Conservation (phyloP, 495 filamentous ascomycete genomes). For the Daldinia grandis region DNA sequence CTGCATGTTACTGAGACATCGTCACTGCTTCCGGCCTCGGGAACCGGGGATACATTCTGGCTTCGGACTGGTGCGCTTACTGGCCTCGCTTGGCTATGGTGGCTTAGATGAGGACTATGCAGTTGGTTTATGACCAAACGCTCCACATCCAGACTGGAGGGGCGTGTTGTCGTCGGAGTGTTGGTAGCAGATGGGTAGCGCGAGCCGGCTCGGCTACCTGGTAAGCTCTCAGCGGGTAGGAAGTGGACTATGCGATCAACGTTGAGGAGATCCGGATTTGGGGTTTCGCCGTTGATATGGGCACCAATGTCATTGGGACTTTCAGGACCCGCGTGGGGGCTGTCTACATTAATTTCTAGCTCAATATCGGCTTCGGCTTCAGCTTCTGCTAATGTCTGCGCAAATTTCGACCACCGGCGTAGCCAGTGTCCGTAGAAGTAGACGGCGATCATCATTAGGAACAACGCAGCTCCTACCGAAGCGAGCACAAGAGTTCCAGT, state of each 20-base stretch:
- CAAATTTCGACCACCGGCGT: slow-evolving; percentile 66
- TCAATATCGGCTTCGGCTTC: neutral
- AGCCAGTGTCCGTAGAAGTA: slow-evolving; percentile 69
- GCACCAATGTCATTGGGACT: too few species aligned
- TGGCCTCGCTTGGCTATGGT: neutral
- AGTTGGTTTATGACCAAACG: neutral
- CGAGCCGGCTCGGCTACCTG: slow-evolving; percentile 19
- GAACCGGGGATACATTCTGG: neutral
- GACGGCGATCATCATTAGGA: slow-evolving; percentile 52
- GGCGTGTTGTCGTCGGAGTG: neutral
- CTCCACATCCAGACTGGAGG: slow-evolving; percentile 5
- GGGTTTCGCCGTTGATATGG: neutral
- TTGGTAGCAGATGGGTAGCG: neutral
- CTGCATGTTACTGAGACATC: neutral
- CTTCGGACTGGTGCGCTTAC: neutral
- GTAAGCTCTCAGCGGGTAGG: slow-evolving; percentile 8
- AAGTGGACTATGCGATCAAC: slow-evolving; percentile 21
- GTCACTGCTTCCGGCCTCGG: neutral
- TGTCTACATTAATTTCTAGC: neutral
- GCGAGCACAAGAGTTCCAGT: slow-evolving; percentile 65
- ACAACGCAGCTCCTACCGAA: slow-evolving; percentile 56
- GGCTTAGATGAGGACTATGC: neutral
- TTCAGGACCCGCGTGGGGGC: neutral
- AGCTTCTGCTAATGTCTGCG: slow-evolving; percentile 51
- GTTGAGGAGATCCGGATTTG: neutral